Percentiles rank a stretch among this genome's conserved stretches.
These are phyloP conservation scores for Parasarocladium wereldwijsianum DNA, from an alignment of 2,329 filamentous ascomycete species.

Conservation along the genomic window DNA sequence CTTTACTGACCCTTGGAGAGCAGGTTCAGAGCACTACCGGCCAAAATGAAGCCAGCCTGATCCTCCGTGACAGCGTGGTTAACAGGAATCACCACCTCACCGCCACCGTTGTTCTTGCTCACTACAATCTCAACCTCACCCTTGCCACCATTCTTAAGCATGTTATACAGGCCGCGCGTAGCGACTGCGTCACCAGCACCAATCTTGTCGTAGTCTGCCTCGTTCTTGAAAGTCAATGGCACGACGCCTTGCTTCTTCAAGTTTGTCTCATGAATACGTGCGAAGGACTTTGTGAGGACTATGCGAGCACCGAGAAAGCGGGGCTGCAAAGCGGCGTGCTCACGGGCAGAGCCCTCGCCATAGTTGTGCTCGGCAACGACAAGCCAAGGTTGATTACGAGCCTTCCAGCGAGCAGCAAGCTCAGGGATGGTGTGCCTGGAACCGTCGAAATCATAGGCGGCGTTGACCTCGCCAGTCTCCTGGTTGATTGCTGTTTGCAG, in stretches of 20 bases:
- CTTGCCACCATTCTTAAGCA: conserved; percentile 62
- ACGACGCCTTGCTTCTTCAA: conserved; percentile 96
- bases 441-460: conserved; percentile 76
- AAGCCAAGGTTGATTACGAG: conserved; percentile 64
- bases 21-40: conserved; percentile 85
- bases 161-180: conserved; percentile 72
- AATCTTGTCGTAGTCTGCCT: conserved; percentile 76
- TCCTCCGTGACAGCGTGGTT: conserved; percentile 80
- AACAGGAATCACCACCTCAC: conserved; percentile 57
- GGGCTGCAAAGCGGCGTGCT: conserved; percentile 82
- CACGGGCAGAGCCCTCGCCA: conserved; percentile 76
- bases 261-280: conserved; percentile 89
- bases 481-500: conserved; percentile 90
- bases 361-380: conserved; percentile 98
- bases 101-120: conserved; percentile 41
- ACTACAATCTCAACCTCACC: conserved; percentile 60
- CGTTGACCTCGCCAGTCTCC: conserved; percentile 83
- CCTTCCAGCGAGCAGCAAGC: conserved; percentile 72
- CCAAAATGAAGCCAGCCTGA: conserved; percentile 83
- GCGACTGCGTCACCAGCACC: conserved; percentile 68
- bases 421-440: conserved; percentile 67
- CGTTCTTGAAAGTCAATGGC: conserved; percentile 78
- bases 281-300: conserved; percentile 76
- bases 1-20: conserved; percentile 44
- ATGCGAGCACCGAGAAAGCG: conserved; percentile 78